Evolutionary conservation across 2,329 filamentous ascomycete species (phyloP).

Genomic region (Talaromyces islandicus): DNA sequence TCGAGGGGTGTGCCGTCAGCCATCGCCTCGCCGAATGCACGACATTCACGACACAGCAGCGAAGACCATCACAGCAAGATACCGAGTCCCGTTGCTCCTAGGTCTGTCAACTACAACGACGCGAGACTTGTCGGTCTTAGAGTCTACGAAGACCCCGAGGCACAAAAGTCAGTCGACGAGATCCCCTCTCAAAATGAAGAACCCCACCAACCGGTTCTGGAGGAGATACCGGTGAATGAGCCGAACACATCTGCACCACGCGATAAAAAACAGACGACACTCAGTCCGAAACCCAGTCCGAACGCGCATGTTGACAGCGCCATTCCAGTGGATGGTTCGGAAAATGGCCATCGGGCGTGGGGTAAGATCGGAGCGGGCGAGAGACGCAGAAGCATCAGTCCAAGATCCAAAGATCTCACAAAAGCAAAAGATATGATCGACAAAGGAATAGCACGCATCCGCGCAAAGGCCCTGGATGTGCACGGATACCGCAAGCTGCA

Average conservation of each 20-base stretch:
- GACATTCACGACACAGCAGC: constrained; percentile 7
- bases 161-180: constrained; percentile 15
- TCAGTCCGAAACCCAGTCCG: constrained; percentile 8
- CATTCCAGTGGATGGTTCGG: not conserved
- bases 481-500: constrained; percentile 39
- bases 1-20: constrained; percentile 6
- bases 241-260: constrained; percentile 18
- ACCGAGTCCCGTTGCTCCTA: constrained; percentile 7
- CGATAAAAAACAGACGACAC: constrained; percentile 18
- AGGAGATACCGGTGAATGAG: constrained; percentile 36
- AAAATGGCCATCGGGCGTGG: constrained; percentile 22
- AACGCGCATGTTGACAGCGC: not conserved
- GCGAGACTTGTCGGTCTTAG: constrained; percentile 23
- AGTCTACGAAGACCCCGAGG: constrained; percentile 50
- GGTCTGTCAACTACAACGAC: constrained; percentile 2
- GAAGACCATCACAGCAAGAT: constrained; percentile 10
- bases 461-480: constrained; percentile 31
- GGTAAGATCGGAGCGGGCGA: constrained; percentile 25
- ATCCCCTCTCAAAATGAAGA: constrained; percentile 9
- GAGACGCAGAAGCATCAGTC: constrained; percentile 28
- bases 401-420: constrained; percentile 31
- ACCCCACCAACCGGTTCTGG: constrained; percentile 20
- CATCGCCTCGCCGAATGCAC: constrained; percentile 8
- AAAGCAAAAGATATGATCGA: constrained; percentile 33
- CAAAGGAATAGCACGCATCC: constrained; percentile 32